Evolutionary conservation across 208 protist genomes (phyloP).

Genomic region (Leishmania turanica): DNA sequence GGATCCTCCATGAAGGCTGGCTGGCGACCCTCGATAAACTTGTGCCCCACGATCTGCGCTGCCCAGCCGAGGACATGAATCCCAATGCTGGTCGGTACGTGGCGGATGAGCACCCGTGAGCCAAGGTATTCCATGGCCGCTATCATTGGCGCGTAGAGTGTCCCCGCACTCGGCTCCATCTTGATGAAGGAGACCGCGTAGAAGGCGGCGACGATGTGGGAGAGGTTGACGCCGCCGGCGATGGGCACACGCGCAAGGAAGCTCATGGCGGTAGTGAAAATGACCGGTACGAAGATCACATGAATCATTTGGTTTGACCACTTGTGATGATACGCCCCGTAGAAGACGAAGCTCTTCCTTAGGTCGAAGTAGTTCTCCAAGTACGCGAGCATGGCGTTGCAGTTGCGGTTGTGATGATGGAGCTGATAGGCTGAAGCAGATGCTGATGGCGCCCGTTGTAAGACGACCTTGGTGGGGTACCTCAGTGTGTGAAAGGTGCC

Average conservation of each 20-base stretch:
- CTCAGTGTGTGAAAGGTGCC: too few relatives aligned
- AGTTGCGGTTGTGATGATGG: not conserved
- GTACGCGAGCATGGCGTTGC: slow-evolving; percentile 33
- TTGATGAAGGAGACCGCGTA: slow-evolving; percentile 62
- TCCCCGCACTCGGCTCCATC: slow-evolving; percentile 65
- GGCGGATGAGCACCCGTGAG: slow-evolving; percentile 21
- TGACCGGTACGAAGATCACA: slow-evolving; percentile 73
- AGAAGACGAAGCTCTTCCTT: slow-evolving; percentile 71
- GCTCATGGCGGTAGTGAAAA: slow-evolving; percentile 67
- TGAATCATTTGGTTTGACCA: slow-evolving; percentile 75
- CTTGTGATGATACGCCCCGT: slow-evolving; percentile 69
- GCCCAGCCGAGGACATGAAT: slow-evolving; percentile 54
- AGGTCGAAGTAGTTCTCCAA: slow-evolving; percentile 64
- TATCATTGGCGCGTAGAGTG: slow-evolving; percentile 54
- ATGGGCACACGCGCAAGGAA: slow-evolving; percentile 45
- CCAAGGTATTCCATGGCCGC: slow-evolving; percentile 44
- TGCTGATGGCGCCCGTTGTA: not conserved
- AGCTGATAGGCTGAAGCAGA: not conserved
- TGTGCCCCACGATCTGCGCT: slow-evolving; percentile 73
- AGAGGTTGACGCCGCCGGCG: slow-evolving; percentile 42
- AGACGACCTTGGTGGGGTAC: not conserved
- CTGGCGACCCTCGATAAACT: slow-evolving; percentile 42
- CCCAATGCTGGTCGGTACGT: slow-evolving; percentile 34
- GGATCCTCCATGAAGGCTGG: slow-evolving; percentile 83
- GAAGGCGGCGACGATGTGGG: slow-evolving; percentile 41